Evolutionary conservation across 2,329 filamentous ascomycete species (phyloP), one percentile per base, ranked within the genome.

Genomic region (Didymella sp.): DNA sequence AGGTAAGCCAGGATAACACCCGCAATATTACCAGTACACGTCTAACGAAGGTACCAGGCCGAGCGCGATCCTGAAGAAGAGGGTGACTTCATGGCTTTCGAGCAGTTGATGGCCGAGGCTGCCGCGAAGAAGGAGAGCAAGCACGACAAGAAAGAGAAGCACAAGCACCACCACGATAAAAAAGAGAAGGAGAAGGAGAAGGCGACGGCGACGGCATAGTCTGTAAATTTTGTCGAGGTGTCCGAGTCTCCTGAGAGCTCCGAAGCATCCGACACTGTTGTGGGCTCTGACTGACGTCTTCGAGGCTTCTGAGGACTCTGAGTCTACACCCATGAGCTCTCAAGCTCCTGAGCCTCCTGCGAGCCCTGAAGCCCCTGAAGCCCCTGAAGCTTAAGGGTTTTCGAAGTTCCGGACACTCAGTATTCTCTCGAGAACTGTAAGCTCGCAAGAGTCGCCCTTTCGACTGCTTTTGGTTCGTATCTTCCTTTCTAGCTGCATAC

Each of bases 61-160:
- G 85, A 90, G 76, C 88, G 95, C 61, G 89, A 94, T 51, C 89
- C 94, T 38, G 95, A 99, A 63, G 95, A 99, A 80, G 95, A 99
- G 78, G 94, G 95, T 63, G 95, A 98, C 71, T 98, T 96, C 79
- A 96, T 99, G 86, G 93, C 94, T 15, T 99, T 99, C 68, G 95
- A 99, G 77, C 92, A 98, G 78, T 87, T 99, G 53, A 96, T 99
- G 77, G 93, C 95, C 47, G 95, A 99, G 75, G 94, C 94, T 4
- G 92, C 93, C 55, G 89, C 92, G 51, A 98, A 98, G 85, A 96
- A 97, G 79, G 92, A 95, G 64, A 84, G 85, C 72, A 85, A 88
- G 71, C 88, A 92, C 75, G 89, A 94, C 70, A 68, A 76, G 51
- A 70, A 75, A 60, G 60, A 69, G 24, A 70, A 73, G 64, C 42